These are phyloP conservation scores for Flagelloscypha sp. DNA, from an alignment of 768 basidiomycete species.

Conservation along the genomic window DNA sequence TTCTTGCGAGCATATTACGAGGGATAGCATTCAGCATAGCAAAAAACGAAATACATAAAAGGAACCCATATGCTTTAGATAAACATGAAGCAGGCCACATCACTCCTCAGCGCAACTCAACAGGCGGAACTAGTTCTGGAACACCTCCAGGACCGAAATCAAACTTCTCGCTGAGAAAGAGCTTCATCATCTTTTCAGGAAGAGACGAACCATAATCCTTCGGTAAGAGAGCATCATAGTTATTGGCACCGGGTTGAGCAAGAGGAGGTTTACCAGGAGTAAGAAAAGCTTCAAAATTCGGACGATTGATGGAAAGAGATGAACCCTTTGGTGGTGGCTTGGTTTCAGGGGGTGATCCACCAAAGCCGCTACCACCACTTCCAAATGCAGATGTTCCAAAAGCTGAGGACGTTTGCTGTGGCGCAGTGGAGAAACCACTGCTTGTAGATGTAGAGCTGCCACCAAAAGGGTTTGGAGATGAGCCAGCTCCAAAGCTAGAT, in stretches of 20 bases:
- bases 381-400: not conserved
- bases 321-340: constrained; percentile 7
- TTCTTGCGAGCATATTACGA: too few relatives aligned
- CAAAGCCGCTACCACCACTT: constrained; percentile 1
- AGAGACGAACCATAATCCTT: constrained; percentile 48
- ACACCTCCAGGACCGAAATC: constrained; percentile 60
- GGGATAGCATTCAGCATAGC: too few relatives aligned
- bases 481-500: not conserved
- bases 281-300: constrained; percentile 17
- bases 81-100: too few relatives aligned
- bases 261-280: constrained; percentile 7
- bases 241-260: constrained; percentile 11
- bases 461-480: not conserved
- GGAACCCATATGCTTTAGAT: too few relatives aligned
- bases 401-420: constrained; percentile 4
- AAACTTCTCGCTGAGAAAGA: constrained; percentile 51
- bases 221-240: constrained; percentile 49
- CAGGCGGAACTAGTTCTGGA: constrained; percentile 69
- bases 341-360: constrained; percentile 22
- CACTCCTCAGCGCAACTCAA: constrained; percentile 47
- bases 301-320: constrained; percentile 6
- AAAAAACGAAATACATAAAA: too few relatives aligned
- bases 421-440: not conserved
- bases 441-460: not conserved
- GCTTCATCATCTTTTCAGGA: constrained; percentile 40